Percentiles rank a stretch among this genome's conserved stretches.
These are phyloP conservation scores for Metahyphopichia silvanorum DNA, from an alignment of 805 yeast genomes.

Conservation along the genomic window DNA sequence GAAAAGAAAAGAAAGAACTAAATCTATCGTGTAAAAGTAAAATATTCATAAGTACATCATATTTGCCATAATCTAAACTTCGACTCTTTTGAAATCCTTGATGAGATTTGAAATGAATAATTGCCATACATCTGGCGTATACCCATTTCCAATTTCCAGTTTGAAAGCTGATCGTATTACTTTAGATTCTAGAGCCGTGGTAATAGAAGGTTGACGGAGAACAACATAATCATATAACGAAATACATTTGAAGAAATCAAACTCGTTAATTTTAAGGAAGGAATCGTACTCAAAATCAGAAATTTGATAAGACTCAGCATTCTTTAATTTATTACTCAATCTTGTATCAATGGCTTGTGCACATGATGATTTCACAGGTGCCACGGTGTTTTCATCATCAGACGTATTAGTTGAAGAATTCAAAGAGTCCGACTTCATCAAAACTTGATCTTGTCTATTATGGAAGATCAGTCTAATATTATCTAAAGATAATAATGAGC, in stretches of 20 bases:
- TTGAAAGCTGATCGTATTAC: neutral
- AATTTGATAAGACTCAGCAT: neutral
- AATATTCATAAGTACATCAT: too few species aligned
- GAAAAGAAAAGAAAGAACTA: too few species aligned
- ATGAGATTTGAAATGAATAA: neutral
- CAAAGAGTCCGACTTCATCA: neutral
- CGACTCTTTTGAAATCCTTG: conserved; percentile 1
- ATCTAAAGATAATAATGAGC: neutral
- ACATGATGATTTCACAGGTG: neutral
- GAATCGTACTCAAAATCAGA: neutral
- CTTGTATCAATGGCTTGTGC: neutral
- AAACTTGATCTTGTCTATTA: too few species aligned
- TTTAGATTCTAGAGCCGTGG: neutral
- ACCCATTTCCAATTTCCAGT: conserved; percentile 2
- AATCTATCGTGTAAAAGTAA: too few species aligned
- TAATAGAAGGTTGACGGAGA: neutral
- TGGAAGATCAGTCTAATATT: neutral
- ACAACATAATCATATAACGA: neutral
- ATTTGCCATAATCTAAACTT: too few species aligned
- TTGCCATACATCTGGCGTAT: conserved; percentile 1
- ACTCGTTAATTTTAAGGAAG: neutral
- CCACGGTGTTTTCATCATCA: conserved; percentile 2
- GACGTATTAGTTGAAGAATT: conserved; percentile 1
- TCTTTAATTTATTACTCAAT: neutral
- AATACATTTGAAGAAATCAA: conserved; percentile 2